A percentile compares a stretch with the other conserved stretches of the same genome.
Conservation (phyloP, 202 grass and related monocot species). For the Bolboschoenoplectus hybrid region DNA sequence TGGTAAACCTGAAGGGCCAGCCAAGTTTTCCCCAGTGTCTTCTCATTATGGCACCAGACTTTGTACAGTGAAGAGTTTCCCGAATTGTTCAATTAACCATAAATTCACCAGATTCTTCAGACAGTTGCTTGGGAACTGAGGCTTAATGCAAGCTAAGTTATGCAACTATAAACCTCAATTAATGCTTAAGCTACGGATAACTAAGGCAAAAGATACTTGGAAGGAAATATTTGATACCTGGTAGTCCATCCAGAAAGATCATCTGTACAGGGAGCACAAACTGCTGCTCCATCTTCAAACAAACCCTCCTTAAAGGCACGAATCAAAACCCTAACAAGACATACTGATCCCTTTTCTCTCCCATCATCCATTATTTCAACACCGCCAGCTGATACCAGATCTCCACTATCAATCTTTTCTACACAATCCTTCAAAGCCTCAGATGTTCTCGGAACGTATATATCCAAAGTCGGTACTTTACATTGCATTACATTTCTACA, state of each 20-base stretch:
- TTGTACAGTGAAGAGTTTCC: not conserved
- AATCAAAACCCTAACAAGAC: slow-evolving; percentile 72
- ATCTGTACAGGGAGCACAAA: slow-evolving; percentile 66
- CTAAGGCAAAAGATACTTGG: not conserved
- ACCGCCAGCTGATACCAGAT: slow-evolving; percentile 38
- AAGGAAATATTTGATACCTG: slow-evolving; percentile 49
- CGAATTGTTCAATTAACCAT: not conserved
- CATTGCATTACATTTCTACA: slow-evolving; percentile 34
- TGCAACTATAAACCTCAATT: not conserved
- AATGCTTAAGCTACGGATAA: not conserved
- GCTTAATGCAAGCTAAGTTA: slow-evolving; percentile 1
- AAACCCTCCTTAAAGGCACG: slow-evolving; percentile 72
- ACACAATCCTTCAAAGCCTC: slow-evolving; percentile 51
- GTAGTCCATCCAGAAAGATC: slow-evolving; percentile 76
- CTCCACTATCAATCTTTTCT: slow-evolving; percentile 48
- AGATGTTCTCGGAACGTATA: slow-evolving; percentile 58
- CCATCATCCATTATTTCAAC: not conserved
- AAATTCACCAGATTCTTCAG: not conserved
- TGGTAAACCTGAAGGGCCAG: not conserved
- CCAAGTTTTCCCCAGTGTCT: not conserved
- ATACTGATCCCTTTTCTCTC: slow-evolving; percentile 35
- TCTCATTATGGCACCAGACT: not conserved
- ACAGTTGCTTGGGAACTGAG: not conserved
- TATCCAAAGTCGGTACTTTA: slow-evolving; percentile 36
- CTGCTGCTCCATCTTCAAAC: slow-evolving; percentile 77